These are phyloP conservation scores for Rhizopus arrhizus DNA, from an alignment of 371 early-diverging fungal species.

Conservation along the genomic window DNA sequence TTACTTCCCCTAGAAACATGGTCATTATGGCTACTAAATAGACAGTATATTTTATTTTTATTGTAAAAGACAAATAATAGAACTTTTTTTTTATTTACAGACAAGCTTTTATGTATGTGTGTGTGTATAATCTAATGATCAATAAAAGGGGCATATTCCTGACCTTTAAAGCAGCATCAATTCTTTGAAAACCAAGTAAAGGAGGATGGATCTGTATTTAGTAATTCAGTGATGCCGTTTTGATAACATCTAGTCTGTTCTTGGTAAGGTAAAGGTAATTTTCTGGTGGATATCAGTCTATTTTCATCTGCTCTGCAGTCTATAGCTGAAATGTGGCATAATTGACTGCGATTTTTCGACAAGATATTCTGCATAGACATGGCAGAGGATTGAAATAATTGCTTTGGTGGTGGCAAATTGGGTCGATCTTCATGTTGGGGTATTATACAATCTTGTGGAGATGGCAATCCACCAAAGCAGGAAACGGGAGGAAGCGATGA, in stretches of 20 bases:
- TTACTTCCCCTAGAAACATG: slow-evolving; percentile 48
- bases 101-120: background rate
- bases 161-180: too few relatives aligned
- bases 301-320: slow-evolving; percentile 2
- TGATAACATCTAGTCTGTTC: background rate
- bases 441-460: slow-evolving; percentile 6
- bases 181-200: background rate
- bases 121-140: background rate
- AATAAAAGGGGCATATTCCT: too few relatives aligned
- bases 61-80: too few relatives aligned
- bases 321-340: slow-evolving; percentile 2
- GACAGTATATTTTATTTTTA: background rate
- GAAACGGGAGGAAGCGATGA: background rate
- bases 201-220: background rate
- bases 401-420: slow-evolving; percentile 13
- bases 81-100: background rate
- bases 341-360: slow-evolving; percentile 13
- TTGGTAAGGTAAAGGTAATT: slow-evolving; percentile 13
- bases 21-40: slow-evolving; percentile 50
- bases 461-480: slow-evolving; percentile 8
- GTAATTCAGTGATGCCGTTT: background rate
- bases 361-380: slow-evolving; percentile 31
- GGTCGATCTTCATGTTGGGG: background rate
- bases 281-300: slow-evolving; percentile 15
- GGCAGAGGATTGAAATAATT: slow-evolving; percentile 6